These are phyloP conservation scores for Polyplosphaeria fusca DNA, from an alignment of 495 filamentous ascomycete genomes.

Conservation along the genomic window DNA sequence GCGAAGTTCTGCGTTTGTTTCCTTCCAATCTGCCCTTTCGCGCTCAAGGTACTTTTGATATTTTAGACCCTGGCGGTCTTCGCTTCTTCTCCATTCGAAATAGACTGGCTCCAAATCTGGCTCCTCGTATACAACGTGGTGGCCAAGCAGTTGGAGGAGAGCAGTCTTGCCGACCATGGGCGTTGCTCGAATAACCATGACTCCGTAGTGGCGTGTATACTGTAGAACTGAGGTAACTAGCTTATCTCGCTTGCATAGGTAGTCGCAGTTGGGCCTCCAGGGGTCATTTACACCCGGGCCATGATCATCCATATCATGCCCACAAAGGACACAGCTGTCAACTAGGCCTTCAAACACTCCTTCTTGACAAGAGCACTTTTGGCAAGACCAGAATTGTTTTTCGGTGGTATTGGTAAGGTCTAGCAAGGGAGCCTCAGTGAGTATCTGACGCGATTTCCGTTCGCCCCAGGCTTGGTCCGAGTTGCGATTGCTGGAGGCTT, in stretches of 20 bases:
- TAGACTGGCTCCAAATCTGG: conserved; percentile 8
- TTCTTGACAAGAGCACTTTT: not conserved
- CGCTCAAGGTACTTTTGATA: not conserved
- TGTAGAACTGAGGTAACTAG: conserved; percentile 7
- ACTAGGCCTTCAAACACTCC: conserved; percentile 1
- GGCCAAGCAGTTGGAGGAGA: conserved; percentile 3
- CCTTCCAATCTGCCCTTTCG: not conserved
- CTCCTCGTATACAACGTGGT: not conserved
- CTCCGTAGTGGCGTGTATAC: not conserved
- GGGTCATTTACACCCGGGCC: not conserved
- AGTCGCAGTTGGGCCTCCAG: not conserved
- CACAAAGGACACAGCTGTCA: conserved; percentile 3
- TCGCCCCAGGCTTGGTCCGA: no score
- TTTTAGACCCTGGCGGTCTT: not conserved
- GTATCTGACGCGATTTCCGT: no score
- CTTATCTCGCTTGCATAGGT: not conserved
- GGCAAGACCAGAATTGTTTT: not conserved
- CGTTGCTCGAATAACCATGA: conserved; percentile 9
- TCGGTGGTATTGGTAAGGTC: not conserved
- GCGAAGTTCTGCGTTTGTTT: not conserved
- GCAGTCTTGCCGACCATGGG: conserved; percentile 6
- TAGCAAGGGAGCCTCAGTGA: no score
- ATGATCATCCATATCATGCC: conserved; percentile 1
- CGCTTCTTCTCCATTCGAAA: not conserved
- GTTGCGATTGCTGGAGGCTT: no score